Percentiles rank a stretch among this genome's conserved stretches.
Evolutionary conservation across 345 rosid species (phyloP).

Genomic region (Orychophragmus violaceus): DNA sequence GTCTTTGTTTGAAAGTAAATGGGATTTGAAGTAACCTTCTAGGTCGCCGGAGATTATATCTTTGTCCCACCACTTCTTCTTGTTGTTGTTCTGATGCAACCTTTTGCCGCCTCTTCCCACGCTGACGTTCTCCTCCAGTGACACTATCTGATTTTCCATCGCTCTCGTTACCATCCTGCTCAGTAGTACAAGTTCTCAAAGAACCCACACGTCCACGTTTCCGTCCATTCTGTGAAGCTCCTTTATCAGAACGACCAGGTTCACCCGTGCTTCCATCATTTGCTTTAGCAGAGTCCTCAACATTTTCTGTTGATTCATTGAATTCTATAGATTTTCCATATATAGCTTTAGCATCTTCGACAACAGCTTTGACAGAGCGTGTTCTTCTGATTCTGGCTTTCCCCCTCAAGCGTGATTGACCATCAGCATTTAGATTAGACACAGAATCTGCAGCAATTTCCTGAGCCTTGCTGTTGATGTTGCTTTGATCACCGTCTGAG

Average conservation of each 20-base stretch:
- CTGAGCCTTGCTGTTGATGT: slow-evolving; percentile 38
- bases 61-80: slow-evolving; percentile 32
- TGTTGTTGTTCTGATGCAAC: slow-evolving; percentile 36
- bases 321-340: slow-evolving; percentile 50
- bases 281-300: slow-evolving; percentile 45
- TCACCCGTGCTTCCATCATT: slow-evolving; percentile 48
- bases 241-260: slow-evolving; percentile 45
- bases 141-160: slow-evolving; percentile 68
- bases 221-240: slow-evolving; percentile 43
- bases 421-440: slow-evolving; percentile 42
- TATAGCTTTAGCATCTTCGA: slow-evolving; percentile 63
- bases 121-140: slow-evolving; percentile 41
- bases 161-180: slow-evolving; percentile 56
- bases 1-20: slow-evolving; percentile 3
- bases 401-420: slow-evolving; percentile 45
- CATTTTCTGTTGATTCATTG: slow-evolving; percentile 36
- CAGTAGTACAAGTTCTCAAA: slow-evolving; percentile 48
- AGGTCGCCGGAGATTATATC: slow-evolving; percentile 73
- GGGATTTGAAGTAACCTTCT: slow-evolving; percentile 44
- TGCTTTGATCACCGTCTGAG: slow-evolving; percentile 47
- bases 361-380: slow-evolving; percentile 70
- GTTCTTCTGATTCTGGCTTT: slow-evolving; percentile 55
- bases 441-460: slow-evolving; percentile 47
- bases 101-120: slow-evolving; percentile 61
- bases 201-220: slow-evolving; percentile 57